A percentile compares a stretch with the other conserved stretches of the same genome.
phyloP scores from a whole-genome alignment of 805 yeast species.

The Nakazawaea molendinolei region DNA sequence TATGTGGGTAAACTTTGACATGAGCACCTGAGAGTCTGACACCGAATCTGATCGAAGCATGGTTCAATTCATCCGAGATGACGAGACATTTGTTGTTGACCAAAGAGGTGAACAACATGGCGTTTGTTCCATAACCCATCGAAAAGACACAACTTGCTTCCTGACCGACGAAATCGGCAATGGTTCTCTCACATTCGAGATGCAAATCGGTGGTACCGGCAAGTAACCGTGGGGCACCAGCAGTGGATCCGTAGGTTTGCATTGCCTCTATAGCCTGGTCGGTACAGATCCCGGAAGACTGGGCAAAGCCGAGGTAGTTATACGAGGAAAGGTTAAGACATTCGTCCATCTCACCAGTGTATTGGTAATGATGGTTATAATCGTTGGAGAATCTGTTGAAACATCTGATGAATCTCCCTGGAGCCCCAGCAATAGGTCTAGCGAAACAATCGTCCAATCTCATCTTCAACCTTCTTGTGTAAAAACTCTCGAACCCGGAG shows the following conservation, averaged over 20 bases:
- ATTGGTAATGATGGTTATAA: conserved; percentile 56
- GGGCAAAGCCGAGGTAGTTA: conserved; percentile 96
- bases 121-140: conserved; percentile 96
- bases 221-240: conserved; percentile 69
- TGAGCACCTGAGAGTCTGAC: conserved; percentile 89
- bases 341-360: conserved; percentile 68
- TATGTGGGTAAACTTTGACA: conserved; percentile 87
- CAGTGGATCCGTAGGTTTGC: conserved; percentile 66
- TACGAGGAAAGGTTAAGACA: conserved; percentile 86
- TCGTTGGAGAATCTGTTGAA: conserved; percentile 71
- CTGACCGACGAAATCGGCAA: conserved; percentile 86
- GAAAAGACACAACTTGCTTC: conserved; percentile 82
- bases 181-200: conserved; percentile 59
- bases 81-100: conserved; percentile 86
- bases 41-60: conserved; percentile 93
- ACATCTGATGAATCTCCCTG: conserved; percentile 85
- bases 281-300: conserved; percentile 87
- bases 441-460: conserved; percentile 94
- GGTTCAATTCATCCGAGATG: conserved; percentile 90
- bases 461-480: conserved; percentile 83
- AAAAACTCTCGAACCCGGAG: conserved; percentile 88
- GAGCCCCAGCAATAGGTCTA: conserved; percentile 95
- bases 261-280: conserved; percentile 61
- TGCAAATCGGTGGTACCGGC: conserved; percentile 78
- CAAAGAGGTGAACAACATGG: conserved; percentile 74